A percentile compares a stretch with the other conserved stretches of the same genome.
These are phyloP conservation scores for Neurospora sp. DNA, from an alignment of 2,329 filamentous ascomycete genomes.

Conservation along the genomic window DNA sequence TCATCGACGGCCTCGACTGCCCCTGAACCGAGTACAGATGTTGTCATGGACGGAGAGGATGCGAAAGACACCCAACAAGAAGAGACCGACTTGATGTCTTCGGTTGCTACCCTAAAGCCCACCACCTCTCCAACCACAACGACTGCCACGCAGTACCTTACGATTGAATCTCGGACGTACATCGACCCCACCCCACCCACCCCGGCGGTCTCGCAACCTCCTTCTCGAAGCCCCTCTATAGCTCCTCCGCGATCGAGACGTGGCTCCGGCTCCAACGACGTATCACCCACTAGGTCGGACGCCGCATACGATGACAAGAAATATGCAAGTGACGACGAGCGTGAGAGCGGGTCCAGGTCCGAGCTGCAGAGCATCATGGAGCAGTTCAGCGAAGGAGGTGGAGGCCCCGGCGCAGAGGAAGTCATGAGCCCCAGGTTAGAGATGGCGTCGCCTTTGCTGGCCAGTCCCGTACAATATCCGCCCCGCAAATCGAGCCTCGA, in stretches of 20 bases:
- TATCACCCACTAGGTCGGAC: constrained; percentile 46
- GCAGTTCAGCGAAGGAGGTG: constrained; percentile 72
- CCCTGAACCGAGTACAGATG: neutral
- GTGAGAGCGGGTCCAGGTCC: constrained; percentile 60
- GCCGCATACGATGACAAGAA: constrained; percentile 47
- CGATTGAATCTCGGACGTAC: constrained; percentile 37
- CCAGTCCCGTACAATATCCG: constrained; percentile 59
- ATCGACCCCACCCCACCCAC: constrained; percentile 50
- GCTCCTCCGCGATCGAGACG: constrained; percentile 38
- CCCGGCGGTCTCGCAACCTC: constrained; percentile 42
- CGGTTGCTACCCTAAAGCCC: constrained; percentile 40
- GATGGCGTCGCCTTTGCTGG: constrained; percentile 67
- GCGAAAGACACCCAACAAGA: constrained; percentile 7
- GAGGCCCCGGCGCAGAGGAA: constrained; percentile 64
- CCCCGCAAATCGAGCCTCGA: constrained; percentile 82
- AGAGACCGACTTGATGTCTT: constrained; percentile 28
- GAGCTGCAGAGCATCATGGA: constrained; percentile 98
- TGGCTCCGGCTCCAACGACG: constrained; percentile 26
- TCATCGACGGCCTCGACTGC: neutral
- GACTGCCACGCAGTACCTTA: constrained; percentile 32
- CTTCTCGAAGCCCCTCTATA: constrained; percentile 49
- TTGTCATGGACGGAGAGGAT: neutral
- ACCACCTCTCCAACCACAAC: constrained; percentile 28
- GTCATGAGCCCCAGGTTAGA: constrained; percentile 88
- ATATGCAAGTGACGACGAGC: constrained; percentile 50